A percentile compares a stretch with the other conserved stretches of the same genome.
Conservation (phyloP, 176 grass and related monocot species). For the Canna indica region DNA sequence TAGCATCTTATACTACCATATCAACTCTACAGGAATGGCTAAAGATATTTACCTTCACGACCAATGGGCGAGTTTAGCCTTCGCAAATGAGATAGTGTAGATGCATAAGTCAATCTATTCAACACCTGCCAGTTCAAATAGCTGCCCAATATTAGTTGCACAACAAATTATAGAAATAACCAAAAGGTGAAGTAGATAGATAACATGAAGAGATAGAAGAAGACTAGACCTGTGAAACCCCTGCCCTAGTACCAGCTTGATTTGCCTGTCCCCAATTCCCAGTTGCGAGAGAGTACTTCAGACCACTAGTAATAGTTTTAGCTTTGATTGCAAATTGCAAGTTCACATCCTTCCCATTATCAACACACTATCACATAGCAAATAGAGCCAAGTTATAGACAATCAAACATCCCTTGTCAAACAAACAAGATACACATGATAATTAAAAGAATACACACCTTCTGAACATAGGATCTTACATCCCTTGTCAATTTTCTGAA, state of each 20-base stretch:
- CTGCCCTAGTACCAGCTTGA: constrained; percentile 31
- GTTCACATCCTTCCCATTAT: constrained; percentile 98
- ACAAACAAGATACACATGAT: background rate
- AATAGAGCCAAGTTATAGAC: constrained; percentile 13
- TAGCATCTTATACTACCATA: constrained; percentile 1
- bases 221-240: constrained; percentile 73
- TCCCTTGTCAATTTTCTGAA: constrained; percentile 98
- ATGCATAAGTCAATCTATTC: constrained; percentile 97
- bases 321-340: constrained; percentile 99
- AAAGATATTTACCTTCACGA: constrained; percentile 62
- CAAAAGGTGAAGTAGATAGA: background rate
- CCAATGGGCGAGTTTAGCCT: constrained; percentile 97
- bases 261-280: constrained; percentile 12
- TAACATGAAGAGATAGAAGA: constrained; percentile 1
- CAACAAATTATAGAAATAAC: background rate
- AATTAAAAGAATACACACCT: constrained; percentile 31
- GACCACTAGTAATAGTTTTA: constrained; percentile 74
- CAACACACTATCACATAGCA: constrained; percentile 59
- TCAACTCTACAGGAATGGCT: constrained; percentile 3
- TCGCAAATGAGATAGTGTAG: constrained; percentile 91
- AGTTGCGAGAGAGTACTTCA: constrained; percentile 12
- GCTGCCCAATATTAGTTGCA: background rate
- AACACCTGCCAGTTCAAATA: constrained; percentile 53
- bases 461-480: constrained; percentile 97
- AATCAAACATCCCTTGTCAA: no score